These are phyloP conservation scores for Hericium rajendrae DNA, from an alignment of 768 basidiomycete genomes.

Conservation along the genomic window DNA sequence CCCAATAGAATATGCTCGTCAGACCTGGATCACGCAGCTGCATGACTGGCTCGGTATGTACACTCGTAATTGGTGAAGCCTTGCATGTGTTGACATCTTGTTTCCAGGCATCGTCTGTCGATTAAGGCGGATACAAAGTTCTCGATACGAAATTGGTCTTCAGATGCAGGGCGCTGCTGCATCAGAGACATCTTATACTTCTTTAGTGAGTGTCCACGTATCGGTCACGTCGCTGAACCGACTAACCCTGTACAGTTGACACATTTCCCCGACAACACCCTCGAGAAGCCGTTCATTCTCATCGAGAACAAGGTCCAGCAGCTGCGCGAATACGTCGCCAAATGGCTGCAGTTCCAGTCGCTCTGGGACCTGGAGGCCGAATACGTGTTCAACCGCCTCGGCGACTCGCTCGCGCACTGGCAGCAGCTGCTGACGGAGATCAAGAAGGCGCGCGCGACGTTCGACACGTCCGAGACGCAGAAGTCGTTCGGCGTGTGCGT, in stretches of 20 bases:
- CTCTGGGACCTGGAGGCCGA: conserved; percentile 98
- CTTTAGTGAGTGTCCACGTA: conserved; percentile 46
- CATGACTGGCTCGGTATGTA: conserved; percentile 78
- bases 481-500: conserved; percentile 89
- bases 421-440: conserved; percentile 94
- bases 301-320: conserved; percentile 85
- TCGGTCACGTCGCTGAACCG: background rate
- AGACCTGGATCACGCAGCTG: conserved; percentile 80
- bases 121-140: conserved; percentile 81
- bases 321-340: conserved; percentile 84
- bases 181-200: conserved; percentile 73
- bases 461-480: conserved; percentile 92
- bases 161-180: conserved; percentile 68
- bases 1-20: conserved; percentile 89
- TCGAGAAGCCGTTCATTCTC: conserved; percentile 74
- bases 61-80: background rate
- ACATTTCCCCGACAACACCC: conserved; percentile 58
- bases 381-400: conserved; percentile 90
- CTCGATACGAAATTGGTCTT: conserved; percentile 92
- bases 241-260: conserved; percentile 44
- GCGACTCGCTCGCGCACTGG: conserved; percentile 90
- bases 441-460: conserved; percentile 91
- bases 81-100: background rate
- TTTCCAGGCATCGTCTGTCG: conserved; percentile 74
- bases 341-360: conserved; percentile 99